These are phyloP conservation scores for Blastobotrys raffinosifermentans DNA, from an alignment of 1,139 yeast species.

Conservation along the genomic window DNA sequence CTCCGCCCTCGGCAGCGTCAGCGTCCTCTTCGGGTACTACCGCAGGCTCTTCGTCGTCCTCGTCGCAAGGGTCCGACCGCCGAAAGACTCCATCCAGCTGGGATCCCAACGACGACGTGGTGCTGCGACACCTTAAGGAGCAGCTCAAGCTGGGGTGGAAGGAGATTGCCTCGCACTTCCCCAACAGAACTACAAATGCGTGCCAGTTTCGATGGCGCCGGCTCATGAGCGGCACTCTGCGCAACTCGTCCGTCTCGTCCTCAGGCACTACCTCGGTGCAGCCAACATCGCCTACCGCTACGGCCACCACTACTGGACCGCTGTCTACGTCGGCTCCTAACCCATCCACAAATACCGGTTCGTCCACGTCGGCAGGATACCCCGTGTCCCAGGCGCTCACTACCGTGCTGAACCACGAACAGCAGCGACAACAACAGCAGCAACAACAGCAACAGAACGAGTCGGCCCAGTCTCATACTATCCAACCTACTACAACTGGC, in stretches of 20 bases:
- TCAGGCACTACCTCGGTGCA: constrained; percentile 4
- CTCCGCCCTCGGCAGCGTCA: too few species aligned
- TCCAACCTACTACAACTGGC: constrained; percentile 1
- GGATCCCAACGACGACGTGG: constrained; percentile 70
- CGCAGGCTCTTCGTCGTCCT: too few species aligned
- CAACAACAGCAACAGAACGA: constrained; percentile 10
- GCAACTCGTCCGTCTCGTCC: constrained; percentile 13
- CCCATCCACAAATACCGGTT: constrained; percentile 7
- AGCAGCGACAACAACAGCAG: constrained; percentile 1
- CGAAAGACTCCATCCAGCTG: constrained; percentile 60
- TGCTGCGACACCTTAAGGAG: constrained; percentile 65
- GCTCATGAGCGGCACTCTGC: constrained; percentile 43
- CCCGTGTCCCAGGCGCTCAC: constrained; percentile 1
- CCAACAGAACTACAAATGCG: constrained; percentile 71
- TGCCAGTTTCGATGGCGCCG: constrained; percentile 82
- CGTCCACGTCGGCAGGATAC: constrained; percentile 2
- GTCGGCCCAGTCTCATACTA: constrained; percentile 4
- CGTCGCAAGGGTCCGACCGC: too few species aligned
- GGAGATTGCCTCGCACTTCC: constrained; percentile 66
- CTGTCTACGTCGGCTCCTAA: constrained; percentile 8
- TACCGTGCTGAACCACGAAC: neutral
- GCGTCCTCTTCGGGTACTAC: too few species aligned
- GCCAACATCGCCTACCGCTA: constrained; percentile 5
- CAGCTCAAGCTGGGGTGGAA: constrained; percentile 74
- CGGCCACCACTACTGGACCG: constrained; percentile 7